Evolutionary conservation across 2,329 filamentous ascomycete genomes (phyloP).

Genomic region (Aspergillus udagawae): DNA sequence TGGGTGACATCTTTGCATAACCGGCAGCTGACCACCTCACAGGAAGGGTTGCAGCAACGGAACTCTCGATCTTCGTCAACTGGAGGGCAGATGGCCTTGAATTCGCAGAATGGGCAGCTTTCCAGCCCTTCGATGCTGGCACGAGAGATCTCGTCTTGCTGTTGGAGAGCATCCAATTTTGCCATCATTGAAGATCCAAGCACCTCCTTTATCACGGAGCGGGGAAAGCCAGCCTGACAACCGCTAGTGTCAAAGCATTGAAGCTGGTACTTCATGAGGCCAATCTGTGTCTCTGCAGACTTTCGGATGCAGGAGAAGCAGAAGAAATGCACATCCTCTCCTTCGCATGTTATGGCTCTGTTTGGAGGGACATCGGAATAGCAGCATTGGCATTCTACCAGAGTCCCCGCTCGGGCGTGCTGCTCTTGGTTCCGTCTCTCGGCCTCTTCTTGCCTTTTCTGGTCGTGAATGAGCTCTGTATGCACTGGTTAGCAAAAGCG

Average conservation of each 20-base stretch:
- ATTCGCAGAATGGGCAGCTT: conserved; percentile 78
- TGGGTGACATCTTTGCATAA: conserved; percentile 67
- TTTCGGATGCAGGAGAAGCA: conserved; percentile 63
- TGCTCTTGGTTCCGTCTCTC: conserved; percentile 35
- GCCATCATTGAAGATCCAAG: conserved; percentile 55
- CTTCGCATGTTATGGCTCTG: conserved; percentile 65
- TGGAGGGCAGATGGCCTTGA: conserved; percentile 67
- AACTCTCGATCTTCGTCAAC: conserved; percentile 69
- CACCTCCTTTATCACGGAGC: conserved; percentile 52
- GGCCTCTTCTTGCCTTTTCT: conserved; percentile 19
- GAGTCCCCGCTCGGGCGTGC: conserved; percentile 46
- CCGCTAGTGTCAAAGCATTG: conserved; percentile 66
- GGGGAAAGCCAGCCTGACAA: conserved; percentile 61
- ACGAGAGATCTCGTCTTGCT: conserved; percentile 63
- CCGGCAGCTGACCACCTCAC: conserved; percentile 61
- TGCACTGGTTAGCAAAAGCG: background rate
- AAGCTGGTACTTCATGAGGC: conserved; percentile 64
- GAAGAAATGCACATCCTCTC: conserved; percentile 59
- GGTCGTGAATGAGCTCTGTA: conserved; percentile 12
- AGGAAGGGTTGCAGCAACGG: conserved; percentile 63
- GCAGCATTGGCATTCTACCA: conserved; percentile 70
- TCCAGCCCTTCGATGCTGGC: conserved; percentile 69
- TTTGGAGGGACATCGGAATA: conserved; percentile 64
- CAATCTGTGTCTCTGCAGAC: conserved; percentile 66
- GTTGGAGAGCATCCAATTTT: conserved; percentile 67